Evolutionary conservation across 306 rosid species (phyloP), one percentile per base, ranked within the genome.

Genomic region (Aeschynomene evenia): DNA sequence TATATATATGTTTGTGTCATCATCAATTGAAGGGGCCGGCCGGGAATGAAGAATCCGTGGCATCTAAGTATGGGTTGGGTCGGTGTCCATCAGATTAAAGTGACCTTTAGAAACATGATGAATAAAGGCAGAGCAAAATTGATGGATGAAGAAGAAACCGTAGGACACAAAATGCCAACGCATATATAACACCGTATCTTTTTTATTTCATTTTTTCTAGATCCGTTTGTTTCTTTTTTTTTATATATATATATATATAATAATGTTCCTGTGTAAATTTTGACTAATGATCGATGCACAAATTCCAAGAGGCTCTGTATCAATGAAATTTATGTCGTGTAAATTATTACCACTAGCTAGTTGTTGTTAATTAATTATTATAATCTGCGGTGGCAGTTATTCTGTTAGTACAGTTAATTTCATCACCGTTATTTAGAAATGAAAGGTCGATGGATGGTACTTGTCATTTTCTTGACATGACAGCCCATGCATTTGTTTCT

Each of bases 111-210:
- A 69, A 72, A 77, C 67, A 70, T 74, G 80, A 81, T 83, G 89
- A 87, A 80, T 81, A 85, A 85, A 87, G 82, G 82, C 68, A 79
- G 4, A 70, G 66, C 83, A 77, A 73, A 79, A 79, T 78, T 75
- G 82, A 65, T 52, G 88, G 88, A 80, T 70, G 94, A 71, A 79
- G 80, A 71, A 79, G 80, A 85, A 66, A 8, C 51, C 19, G 2
- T 15, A 70, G 86, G 87, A 84, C 88, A 84, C 11, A 74, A 59
- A 69, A 67, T 72, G 74, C 88, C 82, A 83, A 77, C 89, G n/a
- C n/a, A n/a, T 83, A 86, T 79, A 86, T 55, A 82, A 71, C 80
- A 83, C 80, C 91, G 72, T 53, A 82, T 87, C 89, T 85, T 87
- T 83, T 85, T 14, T 5, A 15, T 48, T n/a, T n/a, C n/a, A n/a